A percentile compares a stretch with the other conserved stretches of the same genome.
Conservation (phyloP, 2,329 filamentous ascomycete species). For the Pseudopithomyces maydicus region DNA sequence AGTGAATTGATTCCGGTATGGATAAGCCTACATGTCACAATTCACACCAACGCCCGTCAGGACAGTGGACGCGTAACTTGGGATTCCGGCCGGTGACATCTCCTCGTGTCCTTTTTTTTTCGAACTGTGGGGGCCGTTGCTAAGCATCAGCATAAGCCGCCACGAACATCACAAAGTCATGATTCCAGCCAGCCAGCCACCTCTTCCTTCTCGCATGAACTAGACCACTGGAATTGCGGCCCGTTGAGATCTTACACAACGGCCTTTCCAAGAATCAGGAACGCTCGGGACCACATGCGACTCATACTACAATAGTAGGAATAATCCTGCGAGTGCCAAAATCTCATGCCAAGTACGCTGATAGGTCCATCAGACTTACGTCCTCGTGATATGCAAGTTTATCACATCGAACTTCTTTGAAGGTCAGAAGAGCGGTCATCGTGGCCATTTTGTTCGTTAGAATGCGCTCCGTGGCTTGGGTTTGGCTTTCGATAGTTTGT, state of each 20-base stretch:
- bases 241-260: neutral
- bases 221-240: neutral
- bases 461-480: neutral
- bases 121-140: neutral
- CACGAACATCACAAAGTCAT: neutral
- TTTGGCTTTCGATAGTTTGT: neutral
- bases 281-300: neutral
- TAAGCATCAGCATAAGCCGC: neutral
- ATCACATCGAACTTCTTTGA: neutral
- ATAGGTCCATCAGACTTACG: neutral
- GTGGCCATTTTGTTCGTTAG: neutral
- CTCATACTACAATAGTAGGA: neutral
- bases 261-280: neutral
- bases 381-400: neutral
- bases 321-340: neutral
- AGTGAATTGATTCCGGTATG: too few relatives aligned
- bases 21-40: too few relatives aligned
- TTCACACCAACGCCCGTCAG: too few relatives aligned
- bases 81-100: too few relatives aligned
- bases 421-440: too few relatives aligned
- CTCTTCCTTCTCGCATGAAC: neutral
- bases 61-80: too few relatives aligned
- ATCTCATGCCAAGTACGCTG: neutral
- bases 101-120: neutral
- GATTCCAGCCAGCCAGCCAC: neutral